Evolutionary conservation across 148 eudicot species (phyloP).

Genomic region (Arbutus unedo): DNA sequence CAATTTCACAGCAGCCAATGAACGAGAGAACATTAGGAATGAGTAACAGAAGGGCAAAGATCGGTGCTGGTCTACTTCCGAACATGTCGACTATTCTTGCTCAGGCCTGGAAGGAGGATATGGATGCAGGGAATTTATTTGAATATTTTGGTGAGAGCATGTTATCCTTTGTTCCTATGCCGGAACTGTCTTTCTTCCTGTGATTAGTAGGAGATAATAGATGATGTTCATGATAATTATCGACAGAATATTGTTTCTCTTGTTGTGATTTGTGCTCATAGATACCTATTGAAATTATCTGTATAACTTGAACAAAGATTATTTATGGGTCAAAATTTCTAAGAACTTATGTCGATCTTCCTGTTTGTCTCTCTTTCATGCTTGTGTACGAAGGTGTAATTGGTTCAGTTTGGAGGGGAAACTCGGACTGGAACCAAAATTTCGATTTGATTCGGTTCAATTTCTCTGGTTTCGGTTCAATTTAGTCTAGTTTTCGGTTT

Average conservation of each 20-base stretch:
- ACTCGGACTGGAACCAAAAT: too few relatives aligned
- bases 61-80: neutral
- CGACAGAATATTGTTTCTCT: neutral
- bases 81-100: neutral
- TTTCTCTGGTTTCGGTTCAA: too few relatives aligned
- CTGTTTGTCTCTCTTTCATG: neutral
- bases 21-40: neutral
- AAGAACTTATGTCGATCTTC: neutral
- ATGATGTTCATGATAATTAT: neutral
- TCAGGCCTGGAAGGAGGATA: slow-evolving; percentile 4
- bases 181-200: neutral
- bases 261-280: neutral
- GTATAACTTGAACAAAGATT: neutral
- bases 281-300: neutral
- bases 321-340: neutral
- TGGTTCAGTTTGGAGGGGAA: too few relatives aligned
- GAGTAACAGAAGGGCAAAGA: neutral
- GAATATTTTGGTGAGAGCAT: neutral
- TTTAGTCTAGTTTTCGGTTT: too few relatives aligned
- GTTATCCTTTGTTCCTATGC: neutral
- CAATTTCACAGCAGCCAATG: neutral
- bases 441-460: too few relatives aligned
- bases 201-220: neutral
- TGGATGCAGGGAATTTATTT: neutral
- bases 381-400: neutral